Percentiles rank a stretch among this genome's conserved stretches.
Evolutionary conservation across 768 basidiomycete genomes (phyloP).

Genomic region (Gloeopeniophorella convolvens): DNA sequence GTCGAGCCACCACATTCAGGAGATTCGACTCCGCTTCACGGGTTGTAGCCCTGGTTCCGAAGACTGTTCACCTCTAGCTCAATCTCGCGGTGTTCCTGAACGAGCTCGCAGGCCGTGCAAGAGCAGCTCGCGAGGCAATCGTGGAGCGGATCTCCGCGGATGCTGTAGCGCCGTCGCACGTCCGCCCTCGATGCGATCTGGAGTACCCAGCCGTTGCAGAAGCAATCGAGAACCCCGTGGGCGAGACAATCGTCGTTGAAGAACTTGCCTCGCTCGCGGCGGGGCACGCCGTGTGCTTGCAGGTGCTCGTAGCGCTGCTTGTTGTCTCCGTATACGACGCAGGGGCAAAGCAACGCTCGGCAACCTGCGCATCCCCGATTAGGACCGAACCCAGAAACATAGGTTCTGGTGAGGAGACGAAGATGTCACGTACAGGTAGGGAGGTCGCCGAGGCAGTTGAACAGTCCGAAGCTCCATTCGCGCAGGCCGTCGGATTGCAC

Average conservation of each 20-base stretch:
- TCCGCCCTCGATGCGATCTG: neutral
- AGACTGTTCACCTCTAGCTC: neutral
- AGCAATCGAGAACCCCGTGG: neutral
- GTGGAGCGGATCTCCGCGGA: neutral
- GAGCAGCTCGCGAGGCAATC: neutral
- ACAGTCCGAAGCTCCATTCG: neutral
- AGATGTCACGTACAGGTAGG: neutral
- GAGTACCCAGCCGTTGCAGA: neutral
- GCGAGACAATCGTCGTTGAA: neutral
- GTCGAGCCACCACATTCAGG: too few species aligned
- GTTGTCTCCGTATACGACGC: slow-evolving; percentile 33
- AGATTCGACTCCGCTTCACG: too few species aligned
- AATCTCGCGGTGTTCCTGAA: neutral
- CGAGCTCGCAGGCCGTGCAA: neutral
- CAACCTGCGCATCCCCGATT: neutral
- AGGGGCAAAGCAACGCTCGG: slow-evolving; percentile 33
- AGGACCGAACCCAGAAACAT: too few species aligned
- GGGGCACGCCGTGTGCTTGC: slow-evolving; percentile 26
- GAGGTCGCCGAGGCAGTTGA: neutral
- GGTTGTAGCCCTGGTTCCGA: too few species aligned
- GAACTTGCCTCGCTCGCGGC: slow-evolving; percentile 26
- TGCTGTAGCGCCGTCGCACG: neutral
- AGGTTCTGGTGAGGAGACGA: neutral
- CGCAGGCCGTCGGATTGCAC: neutral
- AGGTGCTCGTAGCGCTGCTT: slow-evolving; percentile 32